phyloP scores from a whole-genome alignment of 2,329 filamentous ascomycete species.

The Grosmannia clavigera region DNA sequence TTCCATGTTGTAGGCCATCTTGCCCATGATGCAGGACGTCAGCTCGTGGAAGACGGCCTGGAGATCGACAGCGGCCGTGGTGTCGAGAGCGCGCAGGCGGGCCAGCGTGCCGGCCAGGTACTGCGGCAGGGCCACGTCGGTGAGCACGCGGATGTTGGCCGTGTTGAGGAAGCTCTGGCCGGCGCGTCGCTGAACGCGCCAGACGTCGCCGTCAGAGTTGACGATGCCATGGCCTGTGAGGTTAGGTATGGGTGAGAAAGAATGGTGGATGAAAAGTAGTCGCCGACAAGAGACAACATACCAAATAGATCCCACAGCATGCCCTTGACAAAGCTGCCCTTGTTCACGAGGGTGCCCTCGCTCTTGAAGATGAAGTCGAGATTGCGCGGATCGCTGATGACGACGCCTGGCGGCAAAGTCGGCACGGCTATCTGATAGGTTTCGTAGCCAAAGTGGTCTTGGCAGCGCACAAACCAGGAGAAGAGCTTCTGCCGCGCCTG shows the following conservation, averaged over 20 bases:
- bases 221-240: conserved; percentile 50
- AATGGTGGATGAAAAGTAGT: neutral
- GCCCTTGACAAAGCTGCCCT: conserved; percentile 48
- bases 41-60: conserved; percentile 50
- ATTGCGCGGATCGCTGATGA: conserved; percentile 49
- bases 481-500: conserved; percentile 48
- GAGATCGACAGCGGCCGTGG: conserved; percentile 32
- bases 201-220: conserved; percentile 51
- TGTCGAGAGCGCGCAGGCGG: conserved; percentile 22
- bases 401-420: conserved; percentile 47
- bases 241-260: neutral
- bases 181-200: conserved; percentile 50
- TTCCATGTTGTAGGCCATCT: conserved; percentile 58
- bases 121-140: conserved; percentile 42
- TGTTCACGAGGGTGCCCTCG: conserved; percentile 42
- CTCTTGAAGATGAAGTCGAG: conserved; percentile 51
- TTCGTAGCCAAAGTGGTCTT: conserved; percentile 42
- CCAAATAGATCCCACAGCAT: conserved; percentile 52
- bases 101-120: conserved; percentile 33
- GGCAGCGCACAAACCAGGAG: conserved; percentile 48
- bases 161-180: conserved; percentile 46
- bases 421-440: conserved; percentile 52
- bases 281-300: conserved; percentile 6
- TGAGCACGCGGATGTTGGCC: conserved; percentile 43
- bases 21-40: conserved; percentile 54